phyloP scores from a whole-genome alignment of 192 early-diverging fungal genomes.

The Coemansia sp. region DNA sequence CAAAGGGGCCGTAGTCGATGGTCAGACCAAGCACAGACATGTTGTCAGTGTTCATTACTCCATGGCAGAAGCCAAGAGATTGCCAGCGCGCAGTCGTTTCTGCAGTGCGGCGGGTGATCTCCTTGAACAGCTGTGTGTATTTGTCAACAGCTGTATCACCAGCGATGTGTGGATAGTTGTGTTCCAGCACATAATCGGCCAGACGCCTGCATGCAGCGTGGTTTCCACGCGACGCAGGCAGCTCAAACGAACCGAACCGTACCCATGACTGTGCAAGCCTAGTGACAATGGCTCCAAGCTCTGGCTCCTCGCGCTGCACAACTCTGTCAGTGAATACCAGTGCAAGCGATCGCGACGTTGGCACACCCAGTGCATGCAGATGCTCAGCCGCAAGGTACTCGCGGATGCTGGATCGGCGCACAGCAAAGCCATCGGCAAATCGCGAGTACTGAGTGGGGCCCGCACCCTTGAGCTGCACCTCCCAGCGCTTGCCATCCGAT shows the following conservation, averaged over 20 bases:
- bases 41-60: slow-evolving; percentile 94
- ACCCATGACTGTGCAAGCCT: slow-evolving; percentile 80
- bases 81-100: slow-evolving; percentile 80
- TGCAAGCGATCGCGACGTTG: slow-evolving; percentile 76
- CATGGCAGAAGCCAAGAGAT: slow-evolving; percentile 74
- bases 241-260: slow-evolving; percentile 86
- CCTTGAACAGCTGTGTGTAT: slow-evolving; percentile 61
- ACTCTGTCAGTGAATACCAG: slow-evolving; percentile 63
- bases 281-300: slow-evolving; percentile 74
- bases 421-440: slow-evolving; percentile 84
- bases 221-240: slow-evolving; percentile 71
- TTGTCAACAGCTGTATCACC: slow-evolving; percentile 5
- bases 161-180: slow-evolving; percentile 53
- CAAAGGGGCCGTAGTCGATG: slow-evolving; percentile 86
- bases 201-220: slow-evolving; percentile 54
- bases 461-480: slow-evolving; percentile 85
- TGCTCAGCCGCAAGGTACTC: slow-evolving; percentile 70
- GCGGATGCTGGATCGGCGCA: slow-evolving; percentile 81
- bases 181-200: slow-evolving; percentile 70
- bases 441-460: slow-evolving; percentile 86
- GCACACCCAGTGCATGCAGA: slow-evolving; percentile 67
- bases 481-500: slow-evolving; percentile 52
- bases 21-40: slow-evolving; percentile 83
- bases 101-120: slow-evolving; percentile 65
- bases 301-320: slow-evolving; percentile 69